Evolutionary conservation across 345 rosid genomes (phyloP).

Genomic region (Eucalyptus tenuipes): DNA sequence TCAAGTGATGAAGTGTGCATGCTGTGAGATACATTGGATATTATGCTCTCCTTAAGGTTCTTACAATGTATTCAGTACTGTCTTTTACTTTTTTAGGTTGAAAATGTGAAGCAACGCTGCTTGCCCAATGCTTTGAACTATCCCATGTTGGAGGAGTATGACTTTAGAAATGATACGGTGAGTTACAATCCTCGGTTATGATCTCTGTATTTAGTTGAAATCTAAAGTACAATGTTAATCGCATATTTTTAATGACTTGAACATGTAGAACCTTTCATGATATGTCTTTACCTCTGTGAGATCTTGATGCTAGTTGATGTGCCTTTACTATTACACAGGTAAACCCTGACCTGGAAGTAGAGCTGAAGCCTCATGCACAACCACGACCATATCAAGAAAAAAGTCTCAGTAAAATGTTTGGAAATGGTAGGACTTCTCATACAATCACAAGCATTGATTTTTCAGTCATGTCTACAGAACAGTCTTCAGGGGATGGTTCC

Average conservation of each 20-base stretch:
- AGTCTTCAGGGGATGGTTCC: background rate
- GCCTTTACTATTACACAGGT: slow-evolving; percentile 29
- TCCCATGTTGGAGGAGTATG: slow-evolving; percentile 99
- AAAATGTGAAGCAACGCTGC: slow-evolving; percentile 94
- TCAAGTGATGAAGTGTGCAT: background rate
- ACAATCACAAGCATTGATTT: background rate
- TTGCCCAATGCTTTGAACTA: slow-evolving; percentile 94
- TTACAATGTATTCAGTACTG: background rate
- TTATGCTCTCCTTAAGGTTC: background rate
- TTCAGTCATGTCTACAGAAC: background rate
- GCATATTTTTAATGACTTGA: background rate
- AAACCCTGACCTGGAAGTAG: slow-evolving; percentile 90
- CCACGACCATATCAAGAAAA: slow-evolving; percentile 97
- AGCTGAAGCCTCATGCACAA: slow-evolving; percentile 88
- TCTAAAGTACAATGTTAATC: background rate
- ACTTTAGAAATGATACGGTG: slow-evolving; percentile 87
- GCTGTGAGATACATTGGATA: background rate
- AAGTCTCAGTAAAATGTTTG: slow-evolving; percentile 99
- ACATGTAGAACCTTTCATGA: background rate
- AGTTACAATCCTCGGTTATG: slow-evolving; percentile 4
- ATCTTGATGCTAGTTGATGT: background rate
- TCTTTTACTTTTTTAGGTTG: slow-evolving; percentile 43
- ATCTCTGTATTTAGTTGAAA: background rate
- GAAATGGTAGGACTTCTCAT: slow-evolving; percentile 50
- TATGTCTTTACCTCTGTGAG: background rate